phyloP scores from a whole-genome alignment of 306 rosid genomes.

The Cicer chorassanicum region DNA sequence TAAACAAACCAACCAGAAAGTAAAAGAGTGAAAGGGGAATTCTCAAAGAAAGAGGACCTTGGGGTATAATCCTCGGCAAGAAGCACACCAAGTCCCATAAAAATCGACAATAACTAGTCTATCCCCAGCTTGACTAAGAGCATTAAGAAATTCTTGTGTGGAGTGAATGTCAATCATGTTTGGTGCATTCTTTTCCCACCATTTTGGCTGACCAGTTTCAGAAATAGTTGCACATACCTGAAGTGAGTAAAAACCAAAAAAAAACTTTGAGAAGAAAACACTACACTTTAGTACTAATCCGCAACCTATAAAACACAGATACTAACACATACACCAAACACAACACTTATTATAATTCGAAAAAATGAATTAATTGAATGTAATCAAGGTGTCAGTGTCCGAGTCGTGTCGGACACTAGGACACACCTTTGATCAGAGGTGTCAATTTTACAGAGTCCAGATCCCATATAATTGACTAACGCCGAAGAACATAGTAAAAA shows the following conservation, averaged over 20 bases:
- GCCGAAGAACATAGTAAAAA: background rate
- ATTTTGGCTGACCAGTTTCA: slow-evolving; percentile 89
- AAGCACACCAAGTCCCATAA: slow-evolving; percentile 99
- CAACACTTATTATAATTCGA: no score
- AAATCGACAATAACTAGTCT: slow-evolving; percentile 94
- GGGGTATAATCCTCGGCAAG: slow-evolving; percentile 97
- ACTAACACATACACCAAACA: no score
- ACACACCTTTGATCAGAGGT: no score
- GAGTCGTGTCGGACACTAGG: no score
- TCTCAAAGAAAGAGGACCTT: slow-evolving; percentile 61
- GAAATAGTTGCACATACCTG: slow-evolving; percentile 81
- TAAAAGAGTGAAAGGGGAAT: slow-evolving; percentile 41
- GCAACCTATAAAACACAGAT: no score
- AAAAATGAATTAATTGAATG: no score
- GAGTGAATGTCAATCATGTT: slow-evolving; percentile 96
- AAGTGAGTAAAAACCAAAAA: slow-evolving; percentile 45
- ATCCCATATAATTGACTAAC: background rate
- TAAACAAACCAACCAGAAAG: slow-evolving; percentile 6
- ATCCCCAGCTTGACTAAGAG: slow-evolving; percentile 88
- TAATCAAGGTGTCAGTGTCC: no score
- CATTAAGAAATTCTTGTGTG: slow-evolving; percentile 82
- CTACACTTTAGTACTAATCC: background rate
- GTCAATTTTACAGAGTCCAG: no score
- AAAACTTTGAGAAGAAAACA: slow-evolving; percentile 36
- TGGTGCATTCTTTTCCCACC: slow-evolving; percentile 98